phyloP scores from a whole-genome alignment of 1,284 basidiomycete genomes.

The Melanopsichium pennsylvanicum region DNA sequence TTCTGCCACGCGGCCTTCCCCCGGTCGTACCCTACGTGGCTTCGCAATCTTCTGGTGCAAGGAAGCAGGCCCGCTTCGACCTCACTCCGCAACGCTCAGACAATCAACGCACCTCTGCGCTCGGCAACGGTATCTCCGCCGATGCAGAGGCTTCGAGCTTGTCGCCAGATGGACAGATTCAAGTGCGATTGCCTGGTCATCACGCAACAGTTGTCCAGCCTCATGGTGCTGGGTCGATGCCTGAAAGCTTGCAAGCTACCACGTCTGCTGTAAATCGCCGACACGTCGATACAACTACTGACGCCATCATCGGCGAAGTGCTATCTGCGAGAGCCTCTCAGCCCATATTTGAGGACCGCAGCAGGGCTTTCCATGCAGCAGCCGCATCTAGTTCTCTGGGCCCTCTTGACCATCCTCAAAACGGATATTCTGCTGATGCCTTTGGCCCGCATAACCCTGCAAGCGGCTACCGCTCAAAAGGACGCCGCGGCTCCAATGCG shows the following conservation, averaged over 20 bases:
- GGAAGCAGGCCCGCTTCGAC: constrained; percentile 51
- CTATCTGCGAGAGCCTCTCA: constrained; percentile 26
- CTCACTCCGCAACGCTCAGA: constrained; percentile 29
- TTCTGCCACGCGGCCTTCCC: constrained; percentile 31
- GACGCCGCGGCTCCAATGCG: constrained; percentile 36
- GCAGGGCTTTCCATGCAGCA: constrained; percentile 18
- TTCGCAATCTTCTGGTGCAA: neutral
- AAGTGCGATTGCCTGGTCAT: constrained; percentile 39
- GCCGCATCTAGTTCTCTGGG: constrained; percentile 31
- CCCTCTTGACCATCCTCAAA: constrained; percentile 37
- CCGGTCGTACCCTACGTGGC: constrained; percentile 11
- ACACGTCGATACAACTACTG: constrained; percentile 27
- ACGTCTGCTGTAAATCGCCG: constrained; percentile 2
- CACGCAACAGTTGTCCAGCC: constrained; percentile 34
- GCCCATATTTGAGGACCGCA: constrained; percentile 26
- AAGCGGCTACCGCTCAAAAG: constrained; percentile 23
- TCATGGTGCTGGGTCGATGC: neutral
- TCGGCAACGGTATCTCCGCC: constrained; percentile 1
- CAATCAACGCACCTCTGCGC: constrained; percentile 4
- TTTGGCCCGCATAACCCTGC: constrained; percentile 17
- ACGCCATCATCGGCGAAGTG: constrained; percentile 44
- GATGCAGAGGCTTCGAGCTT: constrained; percentile 6
- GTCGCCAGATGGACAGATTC: constrained; percentile 23
- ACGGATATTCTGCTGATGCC: constrained; percentile 24
- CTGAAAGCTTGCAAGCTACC: constrained; percentile 13